A percentile compares a stretch with the other conserved stretches of the same genome.
Evolutionary conservation across 1,284 basidiomycete species (phyloP).

Genomic region (Rhodotorula sp.): DNA sequence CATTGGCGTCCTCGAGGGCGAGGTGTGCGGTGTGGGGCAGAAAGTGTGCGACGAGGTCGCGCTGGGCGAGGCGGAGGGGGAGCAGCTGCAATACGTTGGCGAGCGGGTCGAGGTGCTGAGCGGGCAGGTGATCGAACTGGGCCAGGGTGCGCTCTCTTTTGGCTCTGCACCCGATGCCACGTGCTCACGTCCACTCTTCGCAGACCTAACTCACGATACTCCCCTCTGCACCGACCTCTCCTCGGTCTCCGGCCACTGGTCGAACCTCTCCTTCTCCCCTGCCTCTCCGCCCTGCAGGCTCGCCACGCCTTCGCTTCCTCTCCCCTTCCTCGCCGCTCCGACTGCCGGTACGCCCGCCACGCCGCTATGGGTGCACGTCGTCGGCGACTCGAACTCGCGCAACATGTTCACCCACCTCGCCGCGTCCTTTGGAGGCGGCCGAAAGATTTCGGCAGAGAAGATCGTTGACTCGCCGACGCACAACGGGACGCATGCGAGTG

Average conservation of each 20-base stretch:
- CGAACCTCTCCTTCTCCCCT: slow-evolving; percentile 8
- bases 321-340: not conserved
- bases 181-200: too few species aligned
- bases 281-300: slow-evolving; percentile 14
- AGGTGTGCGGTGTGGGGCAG: slow-evolving; percentile 1
- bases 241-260: slow-evolving; percentile 24
- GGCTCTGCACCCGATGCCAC: too few species aligned
- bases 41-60: not conserved
- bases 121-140: not conserved
- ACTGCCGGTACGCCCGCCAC: too few species aligned
- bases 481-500: slow-evolving; percentile 31
- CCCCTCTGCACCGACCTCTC: slow-evolving; percentile 20
- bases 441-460: slow-evolving; percentile 12
- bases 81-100: slow-evolving; percentile 12
- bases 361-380: slow-evolving; percentile 35
- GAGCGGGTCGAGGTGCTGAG: slow-evolving; percentile 6
- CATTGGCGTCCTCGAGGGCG: slow-evolving; percentile 7
- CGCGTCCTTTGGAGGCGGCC: slow-evolving; percentile 18
- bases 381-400: slow-evolving; percentile 40
- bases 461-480: slow-evolving; percentile 29
- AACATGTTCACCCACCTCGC: slow-evolving; percentile 28
- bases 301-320: slow-evolving; percentile 9
- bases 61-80: slow-evolving; percentile 3
- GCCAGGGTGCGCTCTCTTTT: slow-evolving; percentile 10
- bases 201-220: not conserved